Evolutionary conservation across 257 asterid genomes (phyloP), one percentile per base, ranked within the genome.

Genomic region (Nicotiana tabacum): DNA sequence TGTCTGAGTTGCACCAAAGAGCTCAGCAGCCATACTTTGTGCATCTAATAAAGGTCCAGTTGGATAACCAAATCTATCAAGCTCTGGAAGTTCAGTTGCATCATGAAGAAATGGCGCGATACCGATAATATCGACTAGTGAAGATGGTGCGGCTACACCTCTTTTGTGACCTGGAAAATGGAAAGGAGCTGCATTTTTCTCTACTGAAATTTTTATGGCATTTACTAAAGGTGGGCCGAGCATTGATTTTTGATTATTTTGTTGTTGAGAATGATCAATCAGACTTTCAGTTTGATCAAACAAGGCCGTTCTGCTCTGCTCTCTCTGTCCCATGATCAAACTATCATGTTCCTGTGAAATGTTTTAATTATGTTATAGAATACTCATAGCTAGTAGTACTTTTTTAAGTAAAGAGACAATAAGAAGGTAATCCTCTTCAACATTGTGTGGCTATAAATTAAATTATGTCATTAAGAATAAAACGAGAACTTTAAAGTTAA

Each of bases 111-210:
- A 94, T 9, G 98, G 95, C 68, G 51, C 62, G 24, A 65, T 9
- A 53, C 98, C 97, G 61, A 93, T 92, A 39, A 92, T 89, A 66
- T 83, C 82, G 29, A 91, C 81, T 77, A 94, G 37, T 3, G 94
- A 87, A 7, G 88, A 77, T 27, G 98, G 98, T 51, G 97, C 98
- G 24, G 96, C 95, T 27, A 84, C 89, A 12, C 97, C 98, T 86
- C 96, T 86, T 86, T 91, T 94, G 70, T 94, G 98, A 61, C 98
- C 97, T 0, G 96, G 97, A 86, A 93, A 95, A 88, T 93, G 95
- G 85, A 93, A 93, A 64, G 90, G 89, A 55, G 96, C 92, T 35
- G 90, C 90, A 70, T 90, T 87, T 86, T 92, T 91, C 61, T 85
- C 86, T 2, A 94, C 94, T 11, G 93, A 89, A 81, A 89, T 85